Evolutionary conservation across 306 rosid species (phyloP), one percentile per base, ranked within the genome.

Genomic region (Rubus parviflorus): DNA sequence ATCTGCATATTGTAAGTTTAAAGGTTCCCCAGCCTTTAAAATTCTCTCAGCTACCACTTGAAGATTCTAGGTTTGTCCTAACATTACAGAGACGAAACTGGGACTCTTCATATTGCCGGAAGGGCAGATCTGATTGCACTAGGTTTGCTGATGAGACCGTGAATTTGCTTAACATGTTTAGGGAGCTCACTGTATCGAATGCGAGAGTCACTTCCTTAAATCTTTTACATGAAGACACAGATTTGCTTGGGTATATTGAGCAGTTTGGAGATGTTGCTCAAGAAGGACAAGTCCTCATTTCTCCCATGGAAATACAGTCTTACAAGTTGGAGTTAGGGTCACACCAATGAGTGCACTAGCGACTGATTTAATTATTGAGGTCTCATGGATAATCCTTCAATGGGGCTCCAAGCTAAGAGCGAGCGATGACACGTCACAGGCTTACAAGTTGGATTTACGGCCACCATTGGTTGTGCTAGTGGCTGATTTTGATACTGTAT

Each of bases 291-390:
- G 84, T 95, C 30, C 75, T 72, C 35, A 86, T 95, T 68, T 85
- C 97, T 73, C 97, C 97, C 12, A 95, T 92, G 99, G 99, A 95
- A 81, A 76, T 95, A 48, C 96, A 87, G 79, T 94, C 99, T 47
- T 95, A 95, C 90, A 91, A 90, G 91, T 63, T 95, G 81, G 97
- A 92, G 75, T 47, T 95, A 72, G 82, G 52, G 81, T 85, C 84
- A 0, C 87, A 72, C 74, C 83, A 85, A 64, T 85, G 81, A 85
- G 75, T 42, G 62, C 47, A 3, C 45, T 9, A 11, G 70, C 1
- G 3, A 12, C 46, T 4, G 20, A 30, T 63, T 77, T 76, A 35
- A 47, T 58, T 35, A 20, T 75, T 22, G 30, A 38, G 68, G 76
- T 75, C 40, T 37, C 60, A 15, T 72, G 78, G 76, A 72, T 79